A percentile compares a stretch with the other conserved stretches of the same genome.
These are phyloP conservation scores for Sporothrix curviconia DNA, from an alignment of 2,329 filamentous ascomycete genomes.

Conservation along the genomic window DNA sequence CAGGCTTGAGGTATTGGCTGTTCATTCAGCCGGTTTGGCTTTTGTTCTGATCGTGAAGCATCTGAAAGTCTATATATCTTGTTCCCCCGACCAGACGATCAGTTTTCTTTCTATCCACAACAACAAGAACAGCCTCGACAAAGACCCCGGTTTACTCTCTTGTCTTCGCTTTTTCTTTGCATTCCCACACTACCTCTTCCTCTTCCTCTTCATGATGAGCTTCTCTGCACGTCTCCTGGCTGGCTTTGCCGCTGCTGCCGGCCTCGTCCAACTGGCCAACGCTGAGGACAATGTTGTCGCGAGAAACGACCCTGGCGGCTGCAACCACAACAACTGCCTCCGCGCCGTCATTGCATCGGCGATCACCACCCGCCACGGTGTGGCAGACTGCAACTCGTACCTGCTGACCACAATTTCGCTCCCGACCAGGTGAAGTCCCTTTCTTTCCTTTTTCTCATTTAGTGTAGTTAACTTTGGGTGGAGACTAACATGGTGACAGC, in stretches of 20 bases:
- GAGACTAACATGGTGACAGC: neutral
- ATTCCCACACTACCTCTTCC: neutral
- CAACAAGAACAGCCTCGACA: neutral
- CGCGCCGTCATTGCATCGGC: neutral
- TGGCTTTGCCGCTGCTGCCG: neutral
- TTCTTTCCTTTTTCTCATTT: neutral
- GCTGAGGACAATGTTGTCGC: too few species aligned
- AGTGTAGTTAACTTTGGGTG: neutral
- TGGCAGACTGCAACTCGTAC: conserved; percentile 3
- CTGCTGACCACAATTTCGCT: neutral
- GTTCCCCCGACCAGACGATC: neutral
- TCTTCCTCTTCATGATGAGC: neutral
- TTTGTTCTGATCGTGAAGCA: neutral
- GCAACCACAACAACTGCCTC: conserved; percentile 1
- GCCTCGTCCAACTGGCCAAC: neutral
- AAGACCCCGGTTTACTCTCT: neutral
- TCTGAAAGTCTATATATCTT: neutral
- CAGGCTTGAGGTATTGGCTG: too few species aligned
- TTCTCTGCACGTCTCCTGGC: neutral
- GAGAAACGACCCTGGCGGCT: too few species aligned
- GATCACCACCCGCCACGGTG: neutral
- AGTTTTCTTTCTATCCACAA: neutral
- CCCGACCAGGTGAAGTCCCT: neutral
- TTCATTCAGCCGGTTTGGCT: too few species aligned
- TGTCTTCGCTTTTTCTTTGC: neutral